Evolutionary conservation across 148 eudicot genomes (phyloP), one percentile per base, ranked within the genome.

Genomic region (Tetragonia tetragonoides): DNA sequence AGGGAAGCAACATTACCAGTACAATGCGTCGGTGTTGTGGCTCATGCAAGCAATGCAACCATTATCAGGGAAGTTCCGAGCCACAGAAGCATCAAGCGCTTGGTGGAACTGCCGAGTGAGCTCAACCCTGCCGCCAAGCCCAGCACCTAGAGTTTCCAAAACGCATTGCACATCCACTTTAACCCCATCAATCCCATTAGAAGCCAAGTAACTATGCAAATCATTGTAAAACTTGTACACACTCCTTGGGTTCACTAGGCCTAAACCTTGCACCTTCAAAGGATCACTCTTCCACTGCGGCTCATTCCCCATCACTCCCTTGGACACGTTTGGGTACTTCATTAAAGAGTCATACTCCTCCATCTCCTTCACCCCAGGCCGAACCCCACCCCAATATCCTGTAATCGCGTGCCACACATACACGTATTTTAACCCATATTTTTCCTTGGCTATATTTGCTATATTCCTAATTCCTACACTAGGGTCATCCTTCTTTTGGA

Each of bases 11-110:
- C 78, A 7, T 53, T 90, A 92, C 97, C 87, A 83, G 75, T 92
- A 92, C 62, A 92, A 83, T 10, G 93, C 88, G 77, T 92, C 97
- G 28, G 89, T 90, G 59, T 88, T 88, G 68, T 93, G 98, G 83
- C 98, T 88, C 98, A 93, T 93, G 80, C 98, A 93, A 37, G 94
- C 96, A 70, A 93, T 93, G 87, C 92, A 91, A 1, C 92, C 98
- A 79, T 93, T 93, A 59, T 91, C 98, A 1, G 90, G 89, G 63
- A 93, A 93, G 78, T 91, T 91, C 63, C 83, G 77, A 46, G 94
- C 83, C 14, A 93, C 85, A 16, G 97, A 93, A 12, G 93, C 88
- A 83, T 93, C 98, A 17, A 93, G 88, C 0, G 96, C 98, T 61
- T 91, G 98, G 74, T 91, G 98, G 51, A 90, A 93, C 83, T 85